Conservation (phyloP, 108 stramenopile genomes). For the Pseudonitzschia pungens region DNA sequence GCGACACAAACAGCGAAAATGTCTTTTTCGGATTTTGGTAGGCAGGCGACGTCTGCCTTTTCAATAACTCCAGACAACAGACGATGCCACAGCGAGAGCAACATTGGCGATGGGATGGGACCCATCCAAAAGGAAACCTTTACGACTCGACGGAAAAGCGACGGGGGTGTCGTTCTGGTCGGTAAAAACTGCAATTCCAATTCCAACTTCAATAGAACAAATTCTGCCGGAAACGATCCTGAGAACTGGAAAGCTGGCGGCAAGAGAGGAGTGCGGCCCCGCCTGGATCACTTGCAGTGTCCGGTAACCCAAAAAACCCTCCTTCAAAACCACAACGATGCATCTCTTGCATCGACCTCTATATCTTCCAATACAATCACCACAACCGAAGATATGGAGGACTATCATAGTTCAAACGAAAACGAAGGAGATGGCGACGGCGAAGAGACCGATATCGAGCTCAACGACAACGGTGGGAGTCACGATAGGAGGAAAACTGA, state of each 20-base stretch:
- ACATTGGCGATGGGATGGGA: not conserved
- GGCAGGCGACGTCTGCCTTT: not conserved
- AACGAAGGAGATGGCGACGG: not conserved
- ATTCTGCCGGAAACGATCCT: not conserved
- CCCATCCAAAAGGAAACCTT: not conserved
- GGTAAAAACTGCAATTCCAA: not conserved
- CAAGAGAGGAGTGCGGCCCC: constrained; percentile 9
- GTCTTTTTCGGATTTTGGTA: constrained; percentile 18
- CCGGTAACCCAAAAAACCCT: constrained; percentile 8
- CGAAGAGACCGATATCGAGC: not conserved
- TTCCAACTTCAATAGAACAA: not conserved
- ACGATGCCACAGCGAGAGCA: not conserved
- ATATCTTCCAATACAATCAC: not conserved
- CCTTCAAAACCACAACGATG: not conserved
- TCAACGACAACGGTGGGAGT: not conserved
- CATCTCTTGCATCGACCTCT: constrained; percentile 6
- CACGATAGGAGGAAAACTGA: too few species aligned
- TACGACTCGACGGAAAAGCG: not conserved
- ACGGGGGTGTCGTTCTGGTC: constrained; percentile 8
- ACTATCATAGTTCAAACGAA: not conserved
- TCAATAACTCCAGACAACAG: not conserved
- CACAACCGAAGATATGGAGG: not conserved
- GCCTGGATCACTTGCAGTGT: constrained; percentile 11
- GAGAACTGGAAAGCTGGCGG: not conserved
- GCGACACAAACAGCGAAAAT: not conserved